Conservation (phyloP, 192 early-diverging fungal species). For the Entophlyctis helioformis region DNA sequence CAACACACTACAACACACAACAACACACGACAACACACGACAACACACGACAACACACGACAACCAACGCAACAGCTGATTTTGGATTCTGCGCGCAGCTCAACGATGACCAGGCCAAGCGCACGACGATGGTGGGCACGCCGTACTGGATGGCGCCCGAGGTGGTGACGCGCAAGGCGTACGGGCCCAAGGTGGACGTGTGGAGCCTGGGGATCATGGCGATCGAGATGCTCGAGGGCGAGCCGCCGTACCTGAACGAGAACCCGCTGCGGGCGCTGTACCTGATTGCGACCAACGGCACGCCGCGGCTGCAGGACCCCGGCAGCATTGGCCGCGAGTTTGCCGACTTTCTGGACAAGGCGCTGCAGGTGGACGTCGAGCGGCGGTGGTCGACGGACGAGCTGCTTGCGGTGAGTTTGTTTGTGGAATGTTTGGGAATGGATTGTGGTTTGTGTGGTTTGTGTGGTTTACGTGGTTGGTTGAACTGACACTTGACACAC, state of each 20-base stretch:
- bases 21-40: neutral
- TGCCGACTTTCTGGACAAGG: conserved; percentile 76
- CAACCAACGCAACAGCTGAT: conserved; percentile 49
- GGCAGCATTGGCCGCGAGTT: conserved; percentile 66
- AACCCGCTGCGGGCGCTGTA: conserved; percentile 92
- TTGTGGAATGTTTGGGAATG: too few species aligned
- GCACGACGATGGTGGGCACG: conserved; percentile 43
- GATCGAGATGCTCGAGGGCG: conserved; percentile 95
- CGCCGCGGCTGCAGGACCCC: conserved; percentile 80
- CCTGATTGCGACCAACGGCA: conserved; percentile 92
- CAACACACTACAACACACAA: neutral
- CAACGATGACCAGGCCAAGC: conserved; percentile 69
- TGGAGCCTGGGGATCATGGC: conserved; percentile 97
- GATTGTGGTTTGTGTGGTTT: too few species aligned
- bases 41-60: too few species aligned
- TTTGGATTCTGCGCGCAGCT: conserved; percentile 94
- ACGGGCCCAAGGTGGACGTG: conserved; percentile 61
- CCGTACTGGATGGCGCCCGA: conserved; percentile 44
- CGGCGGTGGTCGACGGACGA: conserved; percentile 67
- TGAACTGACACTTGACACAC: too few species aligned
- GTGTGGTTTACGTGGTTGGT: too few species aligned
- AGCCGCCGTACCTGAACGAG: conserved; percentile 92
- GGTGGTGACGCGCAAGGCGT: conserved; percentile 51
- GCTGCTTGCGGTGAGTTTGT: conserved; percentile 59
- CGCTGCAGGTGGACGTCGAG: conserved; percentile 77